phyloP scores from a whole-genome alignment of 495 filamentous ascomycete species.

The Collariella sp. region DNA sequence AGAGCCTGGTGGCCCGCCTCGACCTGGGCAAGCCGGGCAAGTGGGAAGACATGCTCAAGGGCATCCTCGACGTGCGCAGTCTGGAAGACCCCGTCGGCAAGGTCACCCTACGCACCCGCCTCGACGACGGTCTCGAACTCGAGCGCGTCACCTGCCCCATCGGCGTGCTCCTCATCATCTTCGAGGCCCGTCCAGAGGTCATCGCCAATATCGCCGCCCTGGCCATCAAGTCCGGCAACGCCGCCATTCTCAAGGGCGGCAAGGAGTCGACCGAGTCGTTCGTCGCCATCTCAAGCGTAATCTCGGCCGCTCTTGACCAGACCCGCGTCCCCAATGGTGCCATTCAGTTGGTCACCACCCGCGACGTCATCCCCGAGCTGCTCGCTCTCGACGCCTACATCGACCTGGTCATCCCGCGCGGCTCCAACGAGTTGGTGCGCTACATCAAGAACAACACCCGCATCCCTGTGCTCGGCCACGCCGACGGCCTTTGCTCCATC shows the following conservation, averaged over 20 bases:
- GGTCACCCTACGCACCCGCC: conserved; percentile 67
- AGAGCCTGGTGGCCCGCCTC: conserved; percentile 82
- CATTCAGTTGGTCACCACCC: conserved; percentile 86
- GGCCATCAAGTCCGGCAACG: conserved; percentile 94
- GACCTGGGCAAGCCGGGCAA: conserved; percentile 80
- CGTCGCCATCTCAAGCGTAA: conserved; percentile 73
- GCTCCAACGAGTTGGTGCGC: conserved; percentile 85
- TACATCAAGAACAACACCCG: conserved; percentile 83
- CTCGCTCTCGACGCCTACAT: conserved; percentile 77
- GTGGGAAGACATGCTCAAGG: conserved; percentile 96
- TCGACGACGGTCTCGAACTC: conserved; percentile 82
- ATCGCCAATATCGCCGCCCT: conserved; percentile 98
- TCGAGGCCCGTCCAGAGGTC: conserved; percentile 95
- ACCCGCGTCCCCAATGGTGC: conserved; percentile 77
- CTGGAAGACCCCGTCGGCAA: conserved; percentile 89
- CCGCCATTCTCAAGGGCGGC: conserved; percentile 93
- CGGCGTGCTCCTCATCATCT: conserved; percentile 92
- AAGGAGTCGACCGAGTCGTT: conserved; percentile 96
- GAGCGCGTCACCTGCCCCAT: conserved; percentile 89
- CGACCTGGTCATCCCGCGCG: conserved; percentile 90
- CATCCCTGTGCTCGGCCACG: conserved; percentile 94
- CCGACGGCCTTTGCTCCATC: conserved; percentile 85
- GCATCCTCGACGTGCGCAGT: conserved; percentile 79
- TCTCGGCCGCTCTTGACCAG: conserved; percentile 65
- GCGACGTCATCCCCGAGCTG: conserved; percentile 78